Evolutionary conservation across 148 eudicot genomes (phyloP).

Genomic region (Drosera capensis): DNA sequence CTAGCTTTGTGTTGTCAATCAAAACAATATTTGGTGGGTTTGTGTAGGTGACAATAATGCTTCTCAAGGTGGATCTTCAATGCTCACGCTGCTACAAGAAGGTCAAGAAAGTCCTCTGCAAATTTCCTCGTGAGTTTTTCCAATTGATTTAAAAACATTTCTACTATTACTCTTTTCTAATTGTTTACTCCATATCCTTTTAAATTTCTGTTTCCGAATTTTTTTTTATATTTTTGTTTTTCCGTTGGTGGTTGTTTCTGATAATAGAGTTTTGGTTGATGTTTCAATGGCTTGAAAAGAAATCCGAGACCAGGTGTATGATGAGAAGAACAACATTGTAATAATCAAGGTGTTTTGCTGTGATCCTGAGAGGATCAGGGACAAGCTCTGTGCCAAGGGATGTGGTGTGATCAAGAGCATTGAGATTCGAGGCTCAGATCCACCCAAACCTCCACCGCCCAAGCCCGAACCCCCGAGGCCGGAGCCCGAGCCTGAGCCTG

Average conservation of each 20-base stretch:
- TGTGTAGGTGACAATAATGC: slow-evolving; percentile 47
- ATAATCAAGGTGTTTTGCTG: slow-evolving; percentile 65
- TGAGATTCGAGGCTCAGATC: slow-evolving; percentile 21
- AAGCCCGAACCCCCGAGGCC: slow-evolving; percentile 11
- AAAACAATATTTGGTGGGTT: too few relatives aligned
- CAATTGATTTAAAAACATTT: background rate
- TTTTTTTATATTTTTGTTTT: too few relatives aligned
- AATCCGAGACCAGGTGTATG: slow-evolving; percentile 54
- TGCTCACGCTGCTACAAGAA: slow-evolving; percentile 64
- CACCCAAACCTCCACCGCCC: slow-evolving; percentile 14
- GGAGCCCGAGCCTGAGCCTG: slow-evolving; percentile 7
- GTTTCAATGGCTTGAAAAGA: slow-evolving; percentile 33
- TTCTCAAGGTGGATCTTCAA: slow-evolving; percentile 63
- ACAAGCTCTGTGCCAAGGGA: slow-evolving; percentile 59
- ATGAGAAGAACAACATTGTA: slow-evolving; percentile 60
- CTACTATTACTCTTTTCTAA: background rate
- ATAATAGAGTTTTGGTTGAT: background rate
- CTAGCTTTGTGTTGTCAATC: too few relatives aligned
- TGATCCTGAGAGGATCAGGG: slow-evolving; percentile 68
- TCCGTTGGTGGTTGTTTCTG: too few relatives aligned
- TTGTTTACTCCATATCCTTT: background rate
- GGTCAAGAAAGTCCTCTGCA: slow-evolving; percentile 57
- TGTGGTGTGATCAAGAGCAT: slow-evolving; percentile 49
- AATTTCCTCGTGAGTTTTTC: slow-evolving; percentile 54
- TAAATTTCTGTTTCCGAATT: background rate